Evolutionary conservation across 176 grass and related monocot genomes (phyloP).

Genomic region (Oryza rufipogon): DNA sequence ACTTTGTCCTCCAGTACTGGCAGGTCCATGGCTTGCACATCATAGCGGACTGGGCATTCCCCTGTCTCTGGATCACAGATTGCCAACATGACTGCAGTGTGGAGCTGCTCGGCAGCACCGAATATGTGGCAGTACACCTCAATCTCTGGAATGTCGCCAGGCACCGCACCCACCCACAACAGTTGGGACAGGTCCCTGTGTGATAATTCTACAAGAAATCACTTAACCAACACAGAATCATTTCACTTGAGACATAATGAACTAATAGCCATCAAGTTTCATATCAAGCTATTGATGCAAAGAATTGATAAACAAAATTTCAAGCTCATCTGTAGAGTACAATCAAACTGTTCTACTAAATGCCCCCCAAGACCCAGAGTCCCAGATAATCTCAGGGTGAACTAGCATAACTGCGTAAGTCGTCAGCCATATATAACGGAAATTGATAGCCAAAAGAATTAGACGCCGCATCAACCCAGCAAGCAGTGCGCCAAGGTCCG

Average conservation of each 20-base stretch:
- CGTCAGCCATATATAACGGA: not conserved
- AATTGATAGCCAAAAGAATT: not conserved
- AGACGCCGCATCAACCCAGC: not conserved
- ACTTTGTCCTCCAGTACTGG: not conserved
- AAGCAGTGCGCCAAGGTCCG: not conserved
- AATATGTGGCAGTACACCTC: slow-evolving; percentile 96
- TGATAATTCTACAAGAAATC: slow-evolving; percentile 61
- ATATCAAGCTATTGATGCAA: slow-evolving; percentile 2
- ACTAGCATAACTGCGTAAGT: not conserved
- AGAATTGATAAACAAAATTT: slow-evolving; percentile 36
- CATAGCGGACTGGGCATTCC: slow-evolving; percentile 67
- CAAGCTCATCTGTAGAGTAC: slow-evolving; percentile 4
- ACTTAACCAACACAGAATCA: slow-evolving; percentile 17
- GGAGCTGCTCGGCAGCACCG: slow-evolving; percentile 80
- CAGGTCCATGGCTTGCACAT: slow-evolving; percentile 69
- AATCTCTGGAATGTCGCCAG: not conserved
- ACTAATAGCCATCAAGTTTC: not conserved
- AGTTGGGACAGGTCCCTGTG: slow-evolving; percentile 54
- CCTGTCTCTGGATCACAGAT: slow-evolving; percentile 92
- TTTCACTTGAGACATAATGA: not conserved
- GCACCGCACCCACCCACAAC: too few relatives aligned
- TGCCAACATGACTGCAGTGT: slow-evolving; percentile 73
- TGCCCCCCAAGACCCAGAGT: too few relatives aligned
- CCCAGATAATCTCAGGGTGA: too few relatives aligned
- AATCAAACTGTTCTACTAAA: not conserved